Percentiles rank a stretch among this genome's conserved stretches.
Conservation (phyloP, 306 rosid genomes). For the Benincasa hispida region DNA sequence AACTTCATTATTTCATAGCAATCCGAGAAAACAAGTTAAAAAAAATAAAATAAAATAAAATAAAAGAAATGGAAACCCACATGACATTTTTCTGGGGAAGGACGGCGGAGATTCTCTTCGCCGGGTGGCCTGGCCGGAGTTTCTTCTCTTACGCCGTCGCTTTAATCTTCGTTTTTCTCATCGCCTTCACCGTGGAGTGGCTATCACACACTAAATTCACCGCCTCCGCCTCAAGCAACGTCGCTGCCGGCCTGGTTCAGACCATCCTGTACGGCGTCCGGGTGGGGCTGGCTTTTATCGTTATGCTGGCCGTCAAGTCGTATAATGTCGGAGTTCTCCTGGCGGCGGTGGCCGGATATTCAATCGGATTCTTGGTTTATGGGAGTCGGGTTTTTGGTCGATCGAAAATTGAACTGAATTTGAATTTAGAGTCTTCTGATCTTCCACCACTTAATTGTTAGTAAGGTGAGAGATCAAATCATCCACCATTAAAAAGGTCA, state of each 20-base stretch:
- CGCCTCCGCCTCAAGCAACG: constrained; percentile 15
- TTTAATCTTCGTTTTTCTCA: constrained; percentile 32
- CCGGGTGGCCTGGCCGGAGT: constrained; percentile 44
- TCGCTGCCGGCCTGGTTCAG: constrained; percentile 33
- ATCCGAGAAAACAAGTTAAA: not conserved
- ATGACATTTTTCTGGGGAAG: constrained; percentile 86
- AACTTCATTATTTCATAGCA: not conserved
- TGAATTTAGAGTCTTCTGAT: constrained; percentile 11
- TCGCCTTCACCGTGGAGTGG: constrained; percentile 36
- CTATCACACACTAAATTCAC: constrained; percentile 35
- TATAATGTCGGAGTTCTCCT: constrained; percentile 58
- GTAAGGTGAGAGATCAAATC: too few species aligned
- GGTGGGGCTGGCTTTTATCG: constrained; percentile 45
- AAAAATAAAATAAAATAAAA: not conserved
- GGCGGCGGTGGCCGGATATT: constrained; percentile 54
- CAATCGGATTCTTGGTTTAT: constrained; percentile 47
- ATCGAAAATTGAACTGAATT: not conserved
- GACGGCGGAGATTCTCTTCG: constrained; percentile 35
- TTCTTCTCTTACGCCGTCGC: constrained; percentile 37
- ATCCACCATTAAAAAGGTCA: too few species aligned
- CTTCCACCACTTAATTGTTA: constrained; percentile 45
- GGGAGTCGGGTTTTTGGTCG: constrained; percentile 29
- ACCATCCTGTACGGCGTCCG: constrained; percentile 34
- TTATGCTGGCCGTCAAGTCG: constrained; percentile 81
- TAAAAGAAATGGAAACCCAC: constrained; percentile 41